Percentiles rank a stretch among this genome's conserved stretches.
Conservation (phyloP, 2,329 filamentous ascomycete species). For the Sclerotinia trifoliorum region DNA sequence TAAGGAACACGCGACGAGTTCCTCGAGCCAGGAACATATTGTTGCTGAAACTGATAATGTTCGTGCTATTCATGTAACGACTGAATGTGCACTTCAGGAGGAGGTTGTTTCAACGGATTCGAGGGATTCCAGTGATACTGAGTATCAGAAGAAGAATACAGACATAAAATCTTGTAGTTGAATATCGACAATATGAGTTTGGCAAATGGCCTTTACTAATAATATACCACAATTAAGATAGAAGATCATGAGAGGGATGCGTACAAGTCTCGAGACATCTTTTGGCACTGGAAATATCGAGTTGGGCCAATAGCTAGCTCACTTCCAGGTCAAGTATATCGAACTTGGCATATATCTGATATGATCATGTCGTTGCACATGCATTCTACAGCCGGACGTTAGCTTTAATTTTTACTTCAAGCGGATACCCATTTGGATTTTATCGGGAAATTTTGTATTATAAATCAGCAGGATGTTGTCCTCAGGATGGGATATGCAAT, state of each 20-base stretch:
- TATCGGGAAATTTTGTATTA: background rate
- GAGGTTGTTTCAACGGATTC: background rate
- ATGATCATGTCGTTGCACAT: background rate
- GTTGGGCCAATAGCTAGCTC: background rate
- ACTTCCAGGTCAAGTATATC: background rate
- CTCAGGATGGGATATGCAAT: too few species aligned
- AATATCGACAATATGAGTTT: background rate
- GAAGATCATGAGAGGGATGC: background rate
- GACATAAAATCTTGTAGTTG: background rate
- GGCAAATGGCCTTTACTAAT: background rate
- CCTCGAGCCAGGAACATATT: constrained; percentile 6
- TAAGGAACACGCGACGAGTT: background rate
- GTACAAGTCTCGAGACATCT: too few species aligned
- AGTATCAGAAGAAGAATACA: background rate
- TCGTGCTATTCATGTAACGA: background rate
- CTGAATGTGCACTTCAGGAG: background rate
- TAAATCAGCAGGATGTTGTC: background rate
- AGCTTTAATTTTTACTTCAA: background rate
- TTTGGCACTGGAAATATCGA: background rate
- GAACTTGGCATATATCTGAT: background rate
- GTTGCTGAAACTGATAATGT: background rate
- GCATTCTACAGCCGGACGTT: background rate
- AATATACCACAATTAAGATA: background rate
- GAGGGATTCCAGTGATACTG: background rate
- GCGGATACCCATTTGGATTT: constrained; percentile 6